phyloP scores from a whole-genome alignment of 768 basidiomycete genomes.

The Mycena vitilis region DNA sequence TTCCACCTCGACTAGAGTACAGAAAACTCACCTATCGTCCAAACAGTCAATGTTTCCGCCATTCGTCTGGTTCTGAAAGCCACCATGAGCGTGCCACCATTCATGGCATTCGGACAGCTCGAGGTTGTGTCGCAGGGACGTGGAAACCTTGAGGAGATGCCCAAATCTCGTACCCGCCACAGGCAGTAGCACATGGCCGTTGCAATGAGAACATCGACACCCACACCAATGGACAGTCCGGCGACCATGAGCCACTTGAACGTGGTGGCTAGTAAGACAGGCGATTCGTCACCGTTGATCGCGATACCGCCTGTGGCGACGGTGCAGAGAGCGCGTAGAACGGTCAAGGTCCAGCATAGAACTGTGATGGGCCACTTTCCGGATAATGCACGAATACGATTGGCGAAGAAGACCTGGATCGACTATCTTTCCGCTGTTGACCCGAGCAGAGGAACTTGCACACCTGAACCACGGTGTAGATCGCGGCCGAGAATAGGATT shows the following conservation, averaged over 20 bases:
- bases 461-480: not conserved
- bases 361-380: not conserved
- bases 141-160: not conserved
- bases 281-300: not conserved
- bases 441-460: not conserved
- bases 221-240: not conserved
- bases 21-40: not conserved
- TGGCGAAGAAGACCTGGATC: not conserved
- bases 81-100: no score
- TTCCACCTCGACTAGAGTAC: no score
- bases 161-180: not conserved
- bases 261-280: not conserved
- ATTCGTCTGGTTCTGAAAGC: conserved; percentile 2
- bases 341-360: not conserved
- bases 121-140: not conserved
- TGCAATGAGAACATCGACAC: not conserved
- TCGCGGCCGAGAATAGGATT: not conserved
- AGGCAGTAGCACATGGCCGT: not conserved
- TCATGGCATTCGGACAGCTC: not conserved
- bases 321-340: conserved; percentile 1
- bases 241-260: not conserved
- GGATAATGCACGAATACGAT: not conserved
- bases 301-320: not conserved
- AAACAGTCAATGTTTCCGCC: not conserved
- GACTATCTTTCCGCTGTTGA: not conserved